Evolutionary conservation across 805 yeast species (phyloP).

Genomic region (Maudiozyma pseudohumilis): DNA sequence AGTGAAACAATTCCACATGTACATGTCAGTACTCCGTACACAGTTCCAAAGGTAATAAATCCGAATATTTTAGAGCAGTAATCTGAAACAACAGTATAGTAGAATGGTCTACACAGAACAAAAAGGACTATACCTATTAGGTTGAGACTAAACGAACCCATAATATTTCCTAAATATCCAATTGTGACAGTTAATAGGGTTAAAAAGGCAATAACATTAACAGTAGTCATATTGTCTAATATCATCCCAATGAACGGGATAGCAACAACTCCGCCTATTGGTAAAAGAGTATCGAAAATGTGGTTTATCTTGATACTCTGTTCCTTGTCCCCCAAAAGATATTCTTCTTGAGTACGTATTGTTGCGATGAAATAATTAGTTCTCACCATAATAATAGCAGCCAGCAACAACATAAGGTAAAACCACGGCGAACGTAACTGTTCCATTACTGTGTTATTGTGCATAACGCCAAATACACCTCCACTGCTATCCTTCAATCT

Average conservation of each 20-base stretch:
- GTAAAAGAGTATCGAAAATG: conserved; percentile 78
- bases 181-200: conserved; percentile 46
- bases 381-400: conserved; percentile 82
- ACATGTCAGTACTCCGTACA: conserved; percentile 79
- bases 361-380: conserved; percentile 92
- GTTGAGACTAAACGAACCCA: conserved; percentile 37
- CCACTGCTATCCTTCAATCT: conserved; percentile 44
- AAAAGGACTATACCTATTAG: conserved; percentile 58
- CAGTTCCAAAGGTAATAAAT: conserved; percentile 80
- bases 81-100: conserved; percentile 87
- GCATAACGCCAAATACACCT: conserved; percentile 68
- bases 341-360: conserved; percentile 70
- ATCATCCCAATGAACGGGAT: conserved; percentile 80
- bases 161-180: conserved; percentile 62
- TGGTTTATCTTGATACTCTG: conserved; percentile 52
- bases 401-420: conserved; percentile 61
- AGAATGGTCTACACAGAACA: conserved; percentile 83
- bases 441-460: conserved; percentile 42
- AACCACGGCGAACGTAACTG: conserved; percentile 63
- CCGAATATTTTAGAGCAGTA: conserved; percentile 91
- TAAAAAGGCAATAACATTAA: conserved; percentile 45
- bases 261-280: conserved; percentile 77
- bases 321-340: conserved; percentile 43
- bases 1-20: conserved; percentile 75
- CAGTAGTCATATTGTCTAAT: conserved; percentile 62